Evolutionary conservation across 2,329 filamentous ascomycete species (phyloP), one percentile per base, ranked within the genome.

Genomic region (Aspergillus texensis): DNA sequence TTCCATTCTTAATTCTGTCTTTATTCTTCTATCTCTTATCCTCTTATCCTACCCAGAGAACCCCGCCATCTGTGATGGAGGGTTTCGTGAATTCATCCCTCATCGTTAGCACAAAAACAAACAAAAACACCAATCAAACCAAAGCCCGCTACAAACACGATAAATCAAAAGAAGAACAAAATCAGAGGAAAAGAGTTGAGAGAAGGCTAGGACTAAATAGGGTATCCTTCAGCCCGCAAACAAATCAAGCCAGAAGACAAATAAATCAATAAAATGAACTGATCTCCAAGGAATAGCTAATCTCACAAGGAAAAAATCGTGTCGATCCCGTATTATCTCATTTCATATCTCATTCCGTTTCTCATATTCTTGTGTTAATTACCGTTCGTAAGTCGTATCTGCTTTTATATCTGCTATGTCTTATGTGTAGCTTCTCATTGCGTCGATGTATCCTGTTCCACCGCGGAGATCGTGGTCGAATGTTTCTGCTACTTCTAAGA

Each of bases 401-500:
- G 14, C 30, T 53, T n/a, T 19, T 39, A 41, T 28, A 58, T 19
- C 21, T 36, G 10, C 28, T 24, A 11, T 24, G 52, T 55, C 3
- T 65, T 73, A 81, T 43, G 79, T 81, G 70, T 95, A 95, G 72
- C 89, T 91, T 68, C 90, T 85, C 92, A 95, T 94, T 0, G 91
- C 92, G 74, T 95, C 92, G 68, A 91, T 82, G 70, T 92, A 96
- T 0, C 92, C 92, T 0, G 86, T 84, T 0, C 92, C 92, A 6
- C 93, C 93, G 75, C 90, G 92, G 57, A 97, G 82, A 74, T 97
- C 93, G 34, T 89, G 85, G 67, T 94, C 91, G 76, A 97, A 97
- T 41, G 88, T 90, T 76, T 92, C 89, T 28, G 91, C 89, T 2
- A 96, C 92, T 50, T 93, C 91, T n/a, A 97, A 84, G 14, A 96